Percentiles rank a stretch among this genome's conserved stretches.
Conservation (phyloP, 345 rosid genomes). For the Euclidium syriacum region DNA sequence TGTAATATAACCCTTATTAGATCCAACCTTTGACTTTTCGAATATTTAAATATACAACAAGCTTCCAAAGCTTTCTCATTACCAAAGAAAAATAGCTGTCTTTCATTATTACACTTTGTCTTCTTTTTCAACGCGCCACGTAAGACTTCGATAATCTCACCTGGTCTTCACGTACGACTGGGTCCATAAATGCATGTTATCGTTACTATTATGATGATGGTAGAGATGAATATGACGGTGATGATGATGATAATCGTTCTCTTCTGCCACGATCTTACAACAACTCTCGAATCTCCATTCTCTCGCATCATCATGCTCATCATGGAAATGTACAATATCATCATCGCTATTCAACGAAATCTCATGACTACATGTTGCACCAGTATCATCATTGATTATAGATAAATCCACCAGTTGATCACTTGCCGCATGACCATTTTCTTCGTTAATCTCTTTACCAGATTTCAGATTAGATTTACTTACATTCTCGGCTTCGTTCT, state of each 20-base stretch:
- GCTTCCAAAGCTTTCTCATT: background rate
- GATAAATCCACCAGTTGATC: background rate
- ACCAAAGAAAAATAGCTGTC: background rate
- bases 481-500: too few species aligned
- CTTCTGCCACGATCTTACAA: constrained; percentile 31
- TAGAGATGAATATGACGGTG: constrained; percentile 24
- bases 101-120: background rate
- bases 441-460: background rate
- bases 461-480: background rate
- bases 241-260: background rate
- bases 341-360: background rate
- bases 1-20: background rate
- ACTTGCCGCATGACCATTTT: background rate
- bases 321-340: background rate
- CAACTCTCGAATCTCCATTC: constrained; percentile 44
- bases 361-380: constrained; percentile 3
- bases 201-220: background rate
- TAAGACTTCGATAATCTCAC: constrained; percentile 29
- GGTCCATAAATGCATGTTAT: constrained; percentile 44
- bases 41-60: background rate
- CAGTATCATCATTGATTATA: background rate
- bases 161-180: constrained; percentile 59
- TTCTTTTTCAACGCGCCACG: constrained; percentile 15
- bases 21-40: constrained; percentile 7
- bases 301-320: constrained; percentile 8